Base-by-base conservation (phyloP, 768 basidiomycete genomes). In the Amanita polypyramis region DNA sequence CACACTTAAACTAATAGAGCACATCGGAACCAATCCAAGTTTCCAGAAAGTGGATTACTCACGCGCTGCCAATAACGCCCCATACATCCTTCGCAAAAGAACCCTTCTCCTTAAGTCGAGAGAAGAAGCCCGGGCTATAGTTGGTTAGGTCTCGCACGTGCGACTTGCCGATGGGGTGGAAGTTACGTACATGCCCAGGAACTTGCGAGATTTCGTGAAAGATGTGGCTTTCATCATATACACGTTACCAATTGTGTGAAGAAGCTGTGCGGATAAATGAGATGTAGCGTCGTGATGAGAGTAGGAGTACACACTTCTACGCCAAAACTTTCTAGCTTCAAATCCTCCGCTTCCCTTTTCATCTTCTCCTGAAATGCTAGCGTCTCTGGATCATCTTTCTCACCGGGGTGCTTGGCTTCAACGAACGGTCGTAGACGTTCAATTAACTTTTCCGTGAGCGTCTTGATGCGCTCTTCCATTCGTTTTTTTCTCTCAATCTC, bases 261-360 rank as follows among this genome's bases (percentile, higher is more conserved):
- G 66, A 33, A 95, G 75, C 85, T 90, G 51, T 2, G 10, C 38
- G 10, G 30, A 20, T 39, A 49, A 44, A 27, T 44, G n/a, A 15
- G 15, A 34, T 5, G 39, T 32, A 30, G 29, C 32, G 19, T 14
- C 20, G 36, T 34, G 43, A 47, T 15, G 30, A 19, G 32, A 43
- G 45, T 11, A 47, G 9, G 39, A 5, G 41, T 35, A 62, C 76
- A 25, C 56, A 89, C 85, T 79, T 97, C 95, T 19, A 98, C 82
- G 41, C 96, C 96, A 64, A 99, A 99, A 55, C 89, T 93, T 70
- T 99, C 95, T 45, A 97, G 66, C 69, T 97, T 97, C 56, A 99
- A 61, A 67, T 99, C 96, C 48, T 95, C 92, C 1, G 88, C 90
- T 63, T 99, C 96, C 23, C 76, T 69, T 58, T 65, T 73, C 62